Evolutionary conservation across 305 asterid species (phyloP), one percentile per base, ranked within the genome.

Genomic region (Plantago coronopus): DNA sequence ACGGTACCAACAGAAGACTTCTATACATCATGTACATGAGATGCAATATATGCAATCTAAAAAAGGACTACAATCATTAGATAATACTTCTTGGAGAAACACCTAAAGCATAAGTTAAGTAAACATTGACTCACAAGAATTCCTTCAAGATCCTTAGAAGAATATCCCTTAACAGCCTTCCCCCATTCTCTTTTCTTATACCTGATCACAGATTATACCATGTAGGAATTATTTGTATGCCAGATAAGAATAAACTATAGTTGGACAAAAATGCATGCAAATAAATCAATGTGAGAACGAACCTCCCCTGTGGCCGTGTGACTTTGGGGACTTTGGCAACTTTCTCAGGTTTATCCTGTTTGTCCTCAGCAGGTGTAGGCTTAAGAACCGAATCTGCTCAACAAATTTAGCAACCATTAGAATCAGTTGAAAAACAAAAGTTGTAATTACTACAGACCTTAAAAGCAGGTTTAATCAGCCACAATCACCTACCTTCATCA

Each of bases 241-340:
- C 31, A 45, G 55, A 22, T 13, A 43, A 38, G 43, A 55, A 16
- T 10, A 64, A 57, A 19, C n/a, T 2, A 17, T 48, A 5, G 27
- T 45, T 46, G 14, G 15, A 22, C 44, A 13, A 5, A 22, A 48
- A 2, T 2, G 29, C 25, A 22, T 50, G 64, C 31, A 60, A 65
- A 57, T 22, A 20, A 60, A 65, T 29, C 14, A 34, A 43, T 29
- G 34, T 3, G 22, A 45, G 0, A 65, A 69, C 76, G 64, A 45
- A 90, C 96, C 97, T 88, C 74, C 97, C 97, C 74, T 86, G 97
- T 23, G 95, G 95, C 59, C 95, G 82, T 49, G 97, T 82, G 69
- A 67, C 76, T 81, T 88, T 91, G 22, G 65, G 68, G 72, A 69
- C 40, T 34, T 34, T 34, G 12, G 40, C 40, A 34, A 34, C 40